Evolutionary conservation across 371 early-diverging fungal species (phyloP).

Genomic region (Actinomucor elegans): DNA sequence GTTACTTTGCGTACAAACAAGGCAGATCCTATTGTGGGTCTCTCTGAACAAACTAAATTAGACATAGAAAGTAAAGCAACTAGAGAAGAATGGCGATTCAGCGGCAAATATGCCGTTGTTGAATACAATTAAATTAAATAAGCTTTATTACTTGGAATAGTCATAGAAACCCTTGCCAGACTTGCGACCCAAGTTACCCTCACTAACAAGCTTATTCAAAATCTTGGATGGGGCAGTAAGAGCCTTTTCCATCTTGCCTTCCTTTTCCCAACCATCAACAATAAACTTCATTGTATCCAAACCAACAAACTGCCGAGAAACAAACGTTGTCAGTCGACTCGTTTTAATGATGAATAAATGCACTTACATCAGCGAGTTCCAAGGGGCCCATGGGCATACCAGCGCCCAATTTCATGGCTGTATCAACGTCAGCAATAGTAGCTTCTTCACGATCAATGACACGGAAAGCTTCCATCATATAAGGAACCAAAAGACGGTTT

Average conservation of each 20-base stretch:
- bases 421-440: constrained; percentile 85
- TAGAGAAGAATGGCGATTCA: constrained; percentile 56
- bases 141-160: constrained; percentile 45
- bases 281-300: constrained; percentile 95
- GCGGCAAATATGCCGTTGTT: constrained; percentile 85
- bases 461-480: constrained; percentile 92
- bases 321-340: too few relatives aligned
- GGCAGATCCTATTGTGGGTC: constrained; percentile 82
- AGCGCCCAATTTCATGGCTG: constrained; percentile 97
- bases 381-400: constrained; percentile 99
- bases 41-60: constrained; percentile 62
- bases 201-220: constrained; percentile 74
- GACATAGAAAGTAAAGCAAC: constrained; percentile 49
- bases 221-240: constrained; percentile 68
- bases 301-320: constrained; percentile 77
- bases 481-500: constrained; percentile 94
- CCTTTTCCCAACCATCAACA: constrained; percentile 84
- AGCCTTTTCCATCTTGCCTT: constrained; percentile 69
- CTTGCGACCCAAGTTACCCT: constrained; percentile 87
- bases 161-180: constrained; percentile 89
- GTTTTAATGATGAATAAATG: too few relatives aligned
- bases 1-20: constrained; percentile 86
- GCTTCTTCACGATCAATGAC: constrained; percentile 93
- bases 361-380: constrained; percentile 84
- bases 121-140: constrained; percentile 30